Evolutionary conservation across 306 rosid species (phyloP).

Genomic region (Cucumis melo): DNA sequence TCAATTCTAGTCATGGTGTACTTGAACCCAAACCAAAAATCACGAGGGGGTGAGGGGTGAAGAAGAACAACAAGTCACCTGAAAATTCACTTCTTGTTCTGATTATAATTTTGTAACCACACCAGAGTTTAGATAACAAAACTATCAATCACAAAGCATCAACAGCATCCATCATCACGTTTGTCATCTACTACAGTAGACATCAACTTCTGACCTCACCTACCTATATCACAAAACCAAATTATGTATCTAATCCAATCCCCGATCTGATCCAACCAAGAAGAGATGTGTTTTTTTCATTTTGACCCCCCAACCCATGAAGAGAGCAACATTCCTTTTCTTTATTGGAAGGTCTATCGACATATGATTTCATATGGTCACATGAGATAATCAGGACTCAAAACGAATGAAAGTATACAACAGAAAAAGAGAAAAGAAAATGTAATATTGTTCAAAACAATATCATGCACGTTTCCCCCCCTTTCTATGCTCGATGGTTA

Average conservation of each 20-base stretch:
- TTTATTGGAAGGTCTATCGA: background rate
- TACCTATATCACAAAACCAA: constrained; percentile 8
- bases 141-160: background rate
- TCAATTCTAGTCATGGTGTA: background rate
- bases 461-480: background rate
- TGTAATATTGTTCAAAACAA: background rate
- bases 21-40: background rate
- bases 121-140: background rate
- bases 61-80: background rate
- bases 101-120: background rate
- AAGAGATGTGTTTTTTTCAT: background rate
- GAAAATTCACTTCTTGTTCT: background rate
- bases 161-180: background rate
- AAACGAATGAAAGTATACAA: background rate
- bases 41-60: background rate
- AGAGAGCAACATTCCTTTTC: background rate
- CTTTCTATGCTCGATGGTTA: background rate
- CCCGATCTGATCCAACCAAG: background rate
- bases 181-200: background rate
- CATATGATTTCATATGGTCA: background rate
- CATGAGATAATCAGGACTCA: background rate
- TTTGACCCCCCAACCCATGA: background rate
- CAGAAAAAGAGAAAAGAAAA: background rate
- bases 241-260: background rate
- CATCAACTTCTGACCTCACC: background rate